Base-by-base conservation (phyloP, 495 filamentous ascomycete genomes). In the Penicillium coprophilum region DNA sequence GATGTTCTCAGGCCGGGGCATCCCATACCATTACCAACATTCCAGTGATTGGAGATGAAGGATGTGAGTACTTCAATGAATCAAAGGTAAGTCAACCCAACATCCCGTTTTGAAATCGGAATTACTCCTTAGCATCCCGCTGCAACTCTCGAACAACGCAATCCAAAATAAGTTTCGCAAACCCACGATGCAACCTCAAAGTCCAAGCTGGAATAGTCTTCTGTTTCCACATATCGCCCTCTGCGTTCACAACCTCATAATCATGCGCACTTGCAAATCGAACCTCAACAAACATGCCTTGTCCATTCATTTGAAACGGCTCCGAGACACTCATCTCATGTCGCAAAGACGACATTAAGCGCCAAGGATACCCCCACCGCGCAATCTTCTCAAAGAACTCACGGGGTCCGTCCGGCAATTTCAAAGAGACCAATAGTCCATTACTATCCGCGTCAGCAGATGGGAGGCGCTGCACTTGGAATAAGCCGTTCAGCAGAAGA, bases 261-360 rank as follows among this genome's bases (percentile, higher is more conserved):
- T 71, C 65, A 63, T 72, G 68, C 48, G 68, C 61, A 3, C 57
- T 63, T 2, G 63, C 55, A 57, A 71, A 71, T 11, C 71, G 43
- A n/a, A 74, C 65, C 46, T 74, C 68, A 11, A 72, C 65, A 23
- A 65, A 45, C 23, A 38, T 17, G 1, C 13, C 58, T 41, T 41
- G 39, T 17, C 24, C 63, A 39, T 24, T 46, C 32, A 23, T 41
- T 2, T 44, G 38, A 46, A 67, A 72, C 41, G 64, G 68, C 52
- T 59, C 49, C 3, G 68, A 71, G 2, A 74, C 66, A 45, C 71
- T 66, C 47, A 69, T 58, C 62, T 75, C 72, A 62, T 70, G 67
- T 32, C 68, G 55, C 11, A 70, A 67, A 1, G 66, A 65, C 3
- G 63, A 68, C 70, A 73, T 68, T 52, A 71, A 49, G 3, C 72